Evolutionary conservation across 208 protist genomes (phyloP).

Genomic region (Leishmania tarentolae): DNA sequence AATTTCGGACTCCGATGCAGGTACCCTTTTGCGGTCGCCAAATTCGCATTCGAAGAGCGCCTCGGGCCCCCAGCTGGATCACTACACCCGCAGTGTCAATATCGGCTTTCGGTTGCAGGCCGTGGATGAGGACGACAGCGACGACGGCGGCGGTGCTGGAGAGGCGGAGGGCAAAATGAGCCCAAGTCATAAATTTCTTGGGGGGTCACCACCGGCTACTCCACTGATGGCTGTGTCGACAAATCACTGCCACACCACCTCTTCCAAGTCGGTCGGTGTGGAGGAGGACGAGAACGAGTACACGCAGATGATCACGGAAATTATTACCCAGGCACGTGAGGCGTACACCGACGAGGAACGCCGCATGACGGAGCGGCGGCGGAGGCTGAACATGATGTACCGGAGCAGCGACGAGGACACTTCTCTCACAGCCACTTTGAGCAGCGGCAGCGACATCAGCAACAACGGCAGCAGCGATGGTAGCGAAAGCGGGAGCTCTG

Average conservation of each 20-base stretch:
- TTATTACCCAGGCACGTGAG: conserved; percentile 38
- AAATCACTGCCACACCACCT: background rate
- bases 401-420: conserved; percentile 32
- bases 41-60: conserved; percentile 37
- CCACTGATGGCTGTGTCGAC: conserved; percentile 9
- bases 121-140: conserved; percentile 33
- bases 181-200: background rate
- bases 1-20: background rate
- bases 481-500: background rate
- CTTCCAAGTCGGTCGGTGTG: conserved; percentile 1
- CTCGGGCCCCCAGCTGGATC: conserved; percentile 35
- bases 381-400: conserved; percentile 14
- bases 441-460: conserved; percentile 12
- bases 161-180: background rate
- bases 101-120: conserved; percentile 27
- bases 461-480: background rate
- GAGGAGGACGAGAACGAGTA: conserved; percentile 37
- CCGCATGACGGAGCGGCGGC: conserved; percentile 33
- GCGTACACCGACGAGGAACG: conserved; percentile 38
- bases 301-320: conserved; percentile 38
- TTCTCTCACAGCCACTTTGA: background rate
- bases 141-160: conserved; percentile 1
- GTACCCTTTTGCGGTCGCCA: conserved; percentile 5
- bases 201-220: background rate
- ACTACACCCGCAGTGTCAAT: conserved; percentile 34